phyloP scores from a whole-genome alignment of 148 eudicot species.

The Pharnaceum exiguum region DNA sequence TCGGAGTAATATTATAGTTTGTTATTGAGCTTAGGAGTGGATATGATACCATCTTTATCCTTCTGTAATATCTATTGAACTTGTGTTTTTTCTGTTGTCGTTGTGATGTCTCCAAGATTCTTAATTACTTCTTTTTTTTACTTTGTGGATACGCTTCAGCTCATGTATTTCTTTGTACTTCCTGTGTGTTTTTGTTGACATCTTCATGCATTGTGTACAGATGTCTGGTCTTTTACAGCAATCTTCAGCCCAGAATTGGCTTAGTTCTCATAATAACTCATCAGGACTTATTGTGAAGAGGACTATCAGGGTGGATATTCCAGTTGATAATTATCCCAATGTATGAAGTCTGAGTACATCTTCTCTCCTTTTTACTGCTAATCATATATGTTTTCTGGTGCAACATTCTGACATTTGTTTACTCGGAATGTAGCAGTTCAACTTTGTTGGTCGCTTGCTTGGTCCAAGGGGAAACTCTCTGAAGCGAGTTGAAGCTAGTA shows the following conservation, averaged over 20 bases:
- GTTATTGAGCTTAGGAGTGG: no score
- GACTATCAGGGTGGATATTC: slow-evolving; percentile 90
- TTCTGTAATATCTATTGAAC: no score
- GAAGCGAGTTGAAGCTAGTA: slow-evolving; percentile 90
- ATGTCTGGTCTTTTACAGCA: slow-evolving; percentile 72
- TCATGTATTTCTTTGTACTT: background rate
- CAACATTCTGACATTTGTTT: slow-evolving; percentile 13
- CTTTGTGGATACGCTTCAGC: background rate
- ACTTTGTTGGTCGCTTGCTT: slow-evolving; percentile 98
- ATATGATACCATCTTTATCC: no score
- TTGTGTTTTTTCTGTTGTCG: no score
- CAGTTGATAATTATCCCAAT: slow-evolving; percentile 84
- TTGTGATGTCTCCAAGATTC: no score
- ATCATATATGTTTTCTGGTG: background rate
- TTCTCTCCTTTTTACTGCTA: background rate
- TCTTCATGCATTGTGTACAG: slow-evolving; percentile 37
- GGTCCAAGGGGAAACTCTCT: slow-evolving; percentile 99
- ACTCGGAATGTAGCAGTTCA: slow-evolving; percentile 56
- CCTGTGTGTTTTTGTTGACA: background rate
- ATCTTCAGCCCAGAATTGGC: slow-evolving; percentile 77
- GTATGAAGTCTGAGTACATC: slow-evolving; percentile 40
- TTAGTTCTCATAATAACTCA: slow-evolving; percentile 68
- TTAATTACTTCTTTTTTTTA: no score
- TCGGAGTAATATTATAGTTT: no score
- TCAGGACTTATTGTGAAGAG: slow-evolving; percentile 93